phyloP scores from a whole-genome alignment of 108 stramenopile species.

The Nannochloropsis gaditana region DNA sequence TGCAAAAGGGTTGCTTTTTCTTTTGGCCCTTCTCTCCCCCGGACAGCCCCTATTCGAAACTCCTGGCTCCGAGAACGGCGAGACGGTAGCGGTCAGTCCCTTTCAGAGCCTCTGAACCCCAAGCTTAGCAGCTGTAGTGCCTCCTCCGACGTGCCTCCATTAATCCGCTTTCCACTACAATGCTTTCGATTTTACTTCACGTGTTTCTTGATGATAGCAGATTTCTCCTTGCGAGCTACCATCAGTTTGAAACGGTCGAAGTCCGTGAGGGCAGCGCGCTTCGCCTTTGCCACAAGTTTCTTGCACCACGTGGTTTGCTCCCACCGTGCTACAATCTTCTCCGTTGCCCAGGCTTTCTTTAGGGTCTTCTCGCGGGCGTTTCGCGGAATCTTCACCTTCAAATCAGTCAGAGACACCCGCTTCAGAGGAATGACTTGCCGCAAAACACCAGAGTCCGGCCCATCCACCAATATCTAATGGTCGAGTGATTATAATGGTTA shows the following conservation, averaged over 20 bases:
- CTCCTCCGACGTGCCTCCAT: neutral
- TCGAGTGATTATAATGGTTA: neutral
- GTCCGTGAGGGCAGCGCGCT: slow-evolving; percentile 72
- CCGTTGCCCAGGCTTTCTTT: slow-evolving; percentile 68
- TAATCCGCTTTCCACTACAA: neutral
- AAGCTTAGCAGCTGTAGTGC: neutral
- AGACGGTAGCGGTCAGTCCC: too few species aligned
- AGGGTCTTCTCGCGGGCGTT: slow-evolving; percentile 82
- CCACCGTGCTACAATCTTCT: slow-evolving; percentile 71
- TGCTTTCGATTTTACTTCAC: slow-evolving; percentile 26
- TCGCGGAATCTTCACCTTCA: slow-evolving; percentile 78
- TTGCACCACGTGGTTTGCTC: slow-evolving; percentile 83
- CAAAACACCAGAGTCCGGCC: slow-evolving; percentile 81
- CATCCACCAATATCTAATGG: slow-evolving; percentile 80
- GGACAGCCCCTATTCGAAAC: too few species aligned
- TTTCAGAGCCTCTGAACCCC: too few species aligned
- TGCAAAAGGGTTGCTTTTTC: too few species aligned
- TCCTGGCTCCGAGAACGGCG: too few species aligned
- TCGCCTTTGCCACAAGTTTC: slow-evolving; percentile 80
- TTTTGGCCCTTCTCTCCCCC: too few species aligned
- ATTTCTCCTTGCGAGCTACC: slow-evolving; percentile 52
- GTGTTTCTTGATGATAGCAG: slow-evolving; percentile 36
- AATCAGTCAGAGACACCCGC: slow-evolving; percentile 85
- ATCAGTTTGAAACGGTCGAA: slow-evolving; percentile 95
- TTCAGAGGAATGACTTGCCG: slow-evolving; percentile 92